Conservation (phyloP, 2,329 filamentous ascomycete genomes). For the Ophiostoma novo-ulmi region DNA sequence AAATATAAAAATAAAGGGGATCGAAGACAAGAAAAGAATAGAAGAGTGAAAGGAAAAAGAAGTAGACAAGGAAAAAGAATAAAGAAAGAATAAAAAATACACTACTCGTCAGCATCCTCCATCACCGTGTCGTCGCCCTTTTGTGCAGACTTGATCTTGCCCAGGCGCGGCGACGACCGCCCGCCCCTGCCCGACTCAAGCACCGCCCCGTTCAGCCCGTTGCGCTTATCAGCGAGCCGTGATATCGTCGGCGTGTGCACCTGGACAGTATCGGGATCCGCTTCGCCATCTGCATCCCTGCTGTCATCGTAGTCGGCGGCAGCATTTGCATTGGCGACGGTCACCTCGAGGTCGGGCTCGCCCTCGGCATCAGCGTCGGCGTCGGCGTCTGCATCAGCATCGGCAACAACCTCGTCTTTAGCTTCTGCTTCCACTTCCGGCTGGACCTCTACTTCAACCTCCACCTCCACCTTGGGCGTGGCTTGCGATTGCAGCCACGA, state of each 20-base stretch:
- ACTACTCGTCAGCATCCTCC: constrained; percentile 27
- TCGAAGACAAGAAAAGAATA: neutral
- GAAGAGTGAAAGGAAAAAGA: neutral
- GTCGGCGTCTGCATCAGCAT: constrained; percentile 32
- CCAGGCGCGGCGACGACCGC: constrained; percentile 29
- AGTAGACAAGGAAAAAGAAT: neutral
- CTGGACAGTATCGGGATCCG: constrained; percentile 30
- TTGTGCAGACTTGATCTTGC: constrained; percentile 23
- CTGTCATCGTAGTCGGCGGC: neutral
- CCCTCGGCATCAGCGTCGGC: constrained; percentile 34
- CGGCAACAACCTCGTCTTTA: constrained; percentile 28
- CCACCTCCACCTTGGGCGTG: neutral
- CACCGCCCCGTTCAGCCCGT: constrained; percentile 22
- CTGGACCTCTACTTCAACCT: neutral
- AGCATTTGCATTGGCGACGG: neutral
- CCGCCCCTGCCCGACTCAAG: constrained; percentile 26
- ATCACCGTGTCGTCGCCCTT: constrained; percentile 31
- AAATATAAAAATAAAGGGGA: neutral
- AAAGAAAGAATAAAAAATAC: neutral
- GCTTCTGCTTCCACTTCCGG: neutral
- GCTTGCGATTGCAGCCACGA: constrained; percentile 38
- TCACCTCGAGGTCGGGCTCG: constrained; percentile 14
- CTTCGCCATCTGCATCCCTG: constrained; percentile 29
- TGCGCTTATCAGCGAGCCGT: constrained; percentile 31
- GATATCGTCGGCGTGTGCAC: constrained; percentile 36